phyloP scores from a whole-genome alignment of 106 monocot species.

The Narthecium ossifragum region DNA sequence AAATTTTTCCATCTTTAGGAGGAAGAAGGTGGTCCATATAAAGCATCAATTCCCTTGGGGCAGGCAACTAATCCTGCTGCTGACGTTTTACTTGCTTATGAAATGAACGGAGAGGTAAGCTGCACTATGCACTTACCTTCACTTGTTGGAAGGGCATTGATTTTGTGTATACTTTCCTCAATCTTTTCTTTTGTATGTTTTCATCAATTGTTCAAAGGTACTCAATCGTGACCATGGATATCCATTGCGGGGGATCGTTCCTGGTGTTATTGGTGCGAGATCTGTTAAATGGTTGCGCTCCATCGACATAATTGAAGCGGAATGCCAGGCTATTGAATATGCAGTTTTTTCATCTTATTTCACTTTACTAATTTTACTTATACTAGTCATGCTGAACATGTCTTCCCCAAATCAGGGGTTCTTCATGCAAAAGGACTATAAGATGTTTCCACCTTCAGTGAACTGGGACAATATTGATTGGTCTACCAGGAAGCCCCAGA shows the following conservation, averaged over 20 bases:
- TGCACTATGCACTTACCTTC: too few relatives aligned
- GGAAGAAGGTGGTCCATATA: conserved; percentile 96
- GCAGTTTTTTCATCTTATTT: background rate
- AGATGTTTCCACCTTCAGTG: conserved; percentile 95
- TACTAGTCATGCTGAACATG: background rate
- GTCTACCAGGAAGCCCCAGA: conserved; percentile 75
- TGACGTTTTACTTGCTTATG: conserved; percentile 97
- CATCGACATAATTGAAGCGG: conserved; percentile 68
- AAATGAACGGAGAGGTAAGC: conserved; percentile 99
- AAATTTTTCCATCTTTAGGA: conserved; percentile 51
- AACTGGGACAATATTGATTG: conserved; percentile 93
- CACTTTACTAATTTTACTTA: too few relatives aligned
- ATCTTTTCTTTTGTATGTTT: too few relatives aligned
- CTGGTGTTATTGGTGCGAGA: conserved; percentile 92
- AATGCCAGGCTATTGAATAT: conserved; percentile 66
- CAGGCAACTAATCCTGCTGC: conserved; percentile 83
- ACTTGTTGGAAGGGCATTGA: too few relatives aligned
- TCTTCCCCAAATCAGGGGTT: conserved; percentile 57
- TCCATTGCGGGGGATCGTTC: conserved; percentile 81
- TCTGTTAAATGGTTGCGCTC: conserved; percentile 95
- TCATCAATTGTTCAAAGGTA: too few relatives aligned
- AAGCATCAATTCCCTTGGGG: conserved; percentile 80
- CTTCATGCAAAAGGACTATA: conserved; percentile 96
- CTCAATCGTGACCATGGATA: conserved; percentile 97
- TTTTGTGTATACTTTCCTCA: too few relatives aligned